A percentile compares a stretch with the other conserved stretches of the same genome.
Evolutionary conservation across 192 early-diverging fungal species (phyloP).

Genomic region (Paraglomus occultum): DNA sequence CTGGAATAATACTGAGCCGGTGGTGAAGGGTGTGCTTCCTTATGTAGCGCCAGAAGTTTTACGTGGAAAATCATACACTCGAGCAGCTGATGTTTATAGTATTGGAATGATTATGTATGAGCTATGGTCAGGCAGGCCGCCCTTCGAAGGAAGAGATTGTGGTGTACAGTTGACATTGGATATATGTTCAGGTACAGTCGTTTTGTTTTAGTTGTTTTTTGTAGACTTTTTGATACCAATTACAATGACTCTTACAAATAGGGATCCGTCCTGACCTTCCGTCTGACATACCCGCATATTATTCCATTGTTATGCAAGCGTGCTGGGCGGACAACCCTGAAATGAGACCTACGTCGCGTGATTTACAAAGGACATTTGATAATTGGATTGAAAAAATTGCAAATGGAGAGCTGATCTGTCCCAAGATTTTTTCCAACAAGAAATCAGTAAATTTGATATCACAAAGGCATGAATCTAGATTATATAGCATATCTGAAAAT

Average conservation of each 20-base stretch:
- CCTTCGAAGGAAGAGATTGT: neutral
- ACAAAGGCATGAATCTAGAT: too few relatives aligned
- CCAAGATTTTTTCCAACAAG: too few relatives aligned
- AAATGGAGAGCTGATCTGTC: too few relatives aligned
- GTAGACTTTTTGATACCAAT: too few relatives aligned
- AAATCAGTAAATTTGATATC: neutral
- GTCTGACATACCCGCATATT: neutral
- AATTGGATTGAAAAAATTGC: too few relatives aligned
- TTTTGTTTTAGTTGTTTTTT: too few relatives aligned
- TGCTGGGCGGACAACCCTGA: neutral
- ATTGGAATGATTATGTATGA: conserved; percentile 17
- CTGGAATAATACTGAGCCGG: too few relatives aligned
- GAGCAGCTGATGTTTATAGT: conserved; percentile 10
- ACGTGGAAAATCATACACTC: neutral
- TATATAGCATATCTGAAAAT: too few relatives aligned
- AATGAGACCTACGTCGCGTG: neutral
- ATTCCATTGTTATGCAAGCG: neutral
- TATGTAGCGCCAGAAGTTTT: conserved; percentile 13
- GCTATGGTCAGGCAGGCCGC: neutral
- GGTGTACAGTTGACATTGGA: neutral
- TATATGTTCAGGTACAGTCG: neutral
- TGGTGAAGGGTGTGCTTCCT: neutral
- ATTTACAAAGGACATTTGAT: neutral
- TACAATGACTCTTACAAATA: too few relatives aligned
- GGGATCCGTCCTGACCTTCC: neutral